phyloP scores from a whole-genome alignment of 2,329 filamentous ascomycete species.

The Alternaria arbusti region DNA sequence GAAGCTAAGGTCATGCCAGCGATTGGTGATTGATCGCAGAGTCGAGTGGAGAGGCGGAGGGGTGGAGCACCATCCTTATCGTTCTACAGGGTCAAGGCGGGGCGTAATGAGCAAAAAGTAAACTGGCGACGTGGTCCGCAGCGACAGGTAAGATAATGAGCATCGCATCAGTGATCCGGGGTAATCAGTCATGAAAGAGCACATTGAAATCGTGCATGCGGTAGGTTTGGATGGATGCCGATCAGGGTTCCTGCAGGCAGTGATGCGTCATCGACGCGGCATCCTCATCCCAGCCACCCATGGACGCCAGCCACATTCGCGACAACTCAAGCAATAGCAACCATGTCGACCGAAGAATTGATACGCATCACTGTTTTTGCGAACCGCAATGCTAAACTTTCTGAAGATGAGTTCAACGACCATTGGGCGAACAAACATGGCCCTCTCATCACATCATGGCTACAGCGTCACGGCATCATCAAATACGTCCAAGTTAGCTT shows the following conservation, averaged over 20 bases:
- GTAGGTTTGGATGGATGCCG: neutral
- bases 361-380: constrained; percentile 31
- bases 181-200: neutral
- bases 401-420: constrained; percentile 30
- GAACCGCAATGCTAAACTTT: constrained; percentile 26
- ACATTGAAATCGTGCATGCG: neutral
- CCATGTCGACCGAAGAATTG: constrained; percentile 1
- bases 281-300: neutral
- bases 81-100: neutral
- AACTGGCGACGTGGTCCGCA: neutral
- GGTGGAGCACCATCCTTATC: neutral
- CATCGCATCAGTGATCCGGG: neutral
- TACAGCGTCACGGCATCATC: constrained; percentile 26
- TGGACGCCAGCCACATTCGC: neutral
- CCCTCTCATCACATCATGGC: constrained; percentile 27
- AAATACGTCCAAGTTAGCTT: constrained; percentile 32
- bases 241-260: neutral
- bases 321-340: neutral
- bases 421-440: constrained; percentile 35
- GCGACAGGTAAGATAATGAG: neutral
- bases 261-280: neutral
- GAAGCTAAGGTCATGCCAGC: neutral
- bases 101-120: neutral
- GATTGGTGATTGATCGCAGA: neutral
- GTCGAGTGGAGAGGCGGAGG: neutral